Evolutionary conservation across 2,329 filamentous ascomycete genomes (phyloP).

Genomic region (Lachnellula occidentalis): DNA sequence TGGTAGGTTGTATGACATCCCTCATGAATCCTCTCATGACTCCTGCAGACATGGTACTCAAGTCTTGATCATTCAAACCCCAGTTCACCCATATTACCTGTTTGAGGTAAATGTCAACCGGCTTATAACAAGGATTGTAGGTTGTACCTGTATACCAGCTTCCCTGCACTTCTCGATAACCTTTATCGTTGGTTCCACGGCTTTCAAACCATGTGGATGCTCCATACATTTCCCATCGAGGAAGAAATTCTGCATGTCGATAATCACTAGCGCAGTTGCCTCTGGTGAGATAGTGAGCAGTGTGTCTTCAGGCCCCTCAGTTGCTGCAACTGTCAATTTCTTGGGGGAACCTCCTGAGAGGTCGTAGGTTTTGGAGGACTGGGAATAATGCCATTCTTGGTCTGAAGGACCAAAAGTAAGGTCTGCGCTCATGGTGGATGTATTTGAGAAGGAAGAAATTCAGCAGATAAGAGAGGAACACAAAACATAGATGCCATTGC

Average conservation of each 20-base stretch:
- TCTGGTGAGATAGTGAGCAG: constrained; percentile 36
- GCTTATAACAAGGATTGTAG: background rate
- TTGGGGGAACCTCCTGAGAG: constrained; percentile 9
- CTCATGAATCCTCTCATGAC: constrained; percentile 44
- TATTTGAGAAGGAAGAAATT: background rate
- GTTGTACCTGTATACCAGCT: constrained; percentile 40
- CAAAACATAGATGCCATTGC: too few relatives aligned
- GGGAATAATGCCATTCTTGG: constrained; percentile 17
- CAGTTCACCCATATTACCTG: constrained; percentile 51
- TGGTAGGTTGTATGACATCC: constrained; percentile 27
- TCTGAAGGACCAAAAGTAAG: constrained; percentile 16
- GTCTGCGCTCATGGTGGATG: constrained; percentile 6
- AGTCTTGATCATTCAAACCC: constrained; percentile 49
- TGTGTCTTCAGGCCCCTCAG: constrained; percentile 27
- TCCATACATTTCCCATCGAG: constrained; percentile 38
- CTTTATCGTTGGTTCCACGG: constrained; percentile 35
- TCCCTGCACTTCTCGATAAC: constrained; percentile 42
- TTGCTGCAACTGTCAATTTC: constrained; percentile 25
- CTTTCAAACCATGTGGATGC: constrained; percentile 38
- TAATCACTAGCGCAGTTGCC: constrained; percentile 42
- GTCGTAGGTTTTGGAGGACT: constrained; percentile 17
- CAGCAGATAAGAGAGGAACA: too few relatives aligned
- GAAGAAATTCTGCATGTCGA: constrained; percentile 51
- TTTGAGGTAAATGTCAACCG: background rate
- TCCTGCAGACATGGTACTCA: constrained; percentile 44